Conservation (phyloP, 768 basidiomycete species). For the Lactarius psammicola region DNA sequence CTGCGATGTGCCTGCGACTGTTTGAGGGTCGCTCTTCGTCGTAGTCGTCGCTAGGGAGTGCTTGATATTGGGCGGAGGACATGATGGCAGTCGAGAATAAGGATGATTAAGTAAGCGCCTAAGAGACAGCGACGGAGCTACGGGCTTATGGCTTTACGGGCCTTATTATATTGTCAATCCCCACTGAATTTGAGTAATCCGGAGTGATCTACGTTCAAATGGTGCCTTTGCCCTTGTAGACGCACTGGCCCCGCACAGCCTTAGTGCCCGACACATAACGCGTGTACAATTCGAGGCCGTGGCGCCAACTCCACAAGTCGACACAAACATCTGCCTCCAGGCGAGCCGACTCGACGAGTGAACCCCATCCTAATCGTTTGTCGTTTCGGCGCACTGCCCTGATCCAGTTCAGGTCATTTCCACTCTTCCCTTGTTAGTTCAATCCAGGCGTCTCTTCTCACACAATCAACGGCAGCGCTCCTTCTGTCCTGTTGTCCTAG, state of each 20-base stretch:
- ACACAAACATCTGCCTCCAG: neutral
- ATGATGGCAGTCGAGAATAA: slow-evolving; percentile 21
- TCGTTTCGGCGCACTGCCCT: neutral
- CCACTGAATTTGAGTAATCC: neutral
- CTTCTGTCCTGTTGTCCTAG: neutral
- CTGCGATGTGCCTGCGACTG: slow-evolving; percentile 6
- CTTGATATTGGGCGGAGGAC: slow-evolving; percentile 24
- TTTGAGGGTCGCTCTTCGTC: slow-evolving; percentile 4
- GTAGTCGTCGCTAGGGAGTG: slow-evolving; percentile 25
- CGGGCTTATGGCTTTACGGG: no score
- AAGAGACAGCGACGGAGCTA: no score
- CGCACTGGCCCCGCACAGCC: neutral
- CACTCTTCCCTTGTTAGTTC: neutral
- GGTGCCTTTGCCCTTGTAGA: neutral
- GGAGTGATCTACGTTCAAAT: neutral
- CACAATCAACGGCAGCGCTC: neutral
- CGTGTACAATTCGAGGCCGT: neutral
- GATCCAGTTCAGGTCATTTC: neutral
- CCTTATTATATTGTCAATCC: no score
- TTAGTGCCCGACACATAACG: neutral
- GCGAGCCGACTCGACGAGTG: neutral
- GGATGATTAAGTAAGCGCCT: slow-evolving; percentile 21
- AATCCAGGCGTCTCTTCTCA: neutral
- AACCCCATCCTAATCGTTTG: neutral
- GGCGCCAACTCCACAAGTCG: neutral